Base-by-base conservation (phyloP, 257 asterid genomes). In the Solanum sparsipilum region DNA sequence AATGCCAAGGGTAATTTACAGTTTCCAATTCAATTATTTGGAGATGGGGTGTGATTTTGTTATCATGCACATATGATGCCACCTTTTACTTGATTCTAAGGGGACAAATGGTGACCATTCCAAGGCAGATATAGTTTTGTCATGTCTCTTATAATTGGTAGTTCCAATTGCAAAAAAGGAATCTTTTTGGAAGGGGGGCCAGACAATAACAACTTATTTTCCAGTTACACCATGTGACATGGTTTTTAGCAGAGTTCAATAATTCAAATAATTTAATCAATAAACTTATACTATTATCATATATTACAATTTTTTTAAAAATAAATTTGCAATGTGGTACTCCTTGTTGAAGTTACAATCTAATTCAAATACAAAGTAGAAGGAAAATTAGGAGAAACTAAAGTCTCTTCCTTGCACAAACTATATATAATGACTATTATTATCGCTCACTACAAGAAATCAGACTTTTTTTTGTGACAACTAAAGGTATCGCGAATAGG, bases 71-170 rank as follows among this genome's bases (percentile, higher is more conserved):
- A 13, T 79, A 44, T 78, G 63, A 35, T 81, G 68, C 68, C 68
- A 81, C 68, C 70, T 81, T 46, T 81, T 44, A 44, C 41, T 81
- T 81, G 68, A 81, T 81, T 48, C 29, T 81, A 46, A 81, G 85
- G 85, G 41, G 85, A 81, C 85, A 81, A 81, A 46, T 46, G 85
- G 41, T 46, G 85, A 46, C 85, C 85, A 31, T 81, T 81, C 34
- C 85, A 44, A 81, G 68, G 85, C 85, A 81, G 85, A 81, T 81
- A 81, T 46, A 46, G 85, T 81, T 71, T 81, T 81, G 85, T 46
- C 85, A 81, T 81, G 85, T 81, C 67, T 81, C 85, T 81, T 81
- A 81, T 81, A 81, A 81, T 81, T 81, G 68, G 85, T 81, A 81
- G 68, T 48, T 81, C 70, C 41, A 81, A 81, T 81, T 81, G 85